phyloP scores from a whole-genome alignment of 768 basidiomycete species.

The Termitomyces sp. region DNA sequence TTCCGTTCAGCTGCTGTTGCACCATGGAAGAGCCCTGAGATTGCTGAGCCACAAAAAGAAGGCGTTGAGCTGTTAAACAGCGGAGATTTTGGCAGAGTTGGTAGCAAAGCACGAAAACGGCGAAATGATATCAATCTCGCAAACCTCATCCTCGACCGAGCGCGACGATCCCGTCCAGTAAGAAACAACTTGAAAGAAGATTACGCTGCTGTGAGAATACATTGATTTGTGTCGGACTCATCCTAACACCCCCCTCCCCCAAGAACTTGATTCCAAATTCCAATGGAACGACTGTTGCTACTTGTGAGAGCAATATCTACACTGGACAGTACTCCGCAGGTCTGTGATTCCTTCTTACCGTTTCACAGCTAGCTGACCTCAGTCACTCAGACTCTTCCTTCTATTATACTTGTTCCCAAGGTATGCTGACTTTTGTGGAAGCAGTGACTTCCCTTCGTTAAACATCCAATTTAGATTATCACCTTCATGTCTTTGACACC shows the following conservation, averaged over 20 bases:
- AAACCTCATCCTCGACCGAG: slow-evolving; percentile 41
- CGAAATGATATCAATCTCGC: slow-evolving; percentile 45
- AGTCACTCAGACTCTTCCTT: slow-evolving; percentile 71
- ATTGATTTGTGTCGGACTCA: not conserved
- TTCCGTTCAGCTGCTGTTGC: slow-evolving; percentile 12
- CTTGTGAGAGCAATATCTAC: slow-evolving; percentile 72
- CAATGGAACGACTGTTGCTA: slow-evolving; percentile 75
- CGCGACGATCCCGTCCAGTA: slow-evolving; percentile 28
- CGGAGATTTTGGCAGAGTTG: slow-evolving; percentile 78
- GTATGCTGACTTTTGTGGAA: slow-evolving; percentile 29
- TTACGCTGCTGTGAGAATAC: slow-evolving; percentile 43
- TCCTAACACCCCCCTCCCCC: not conserved
- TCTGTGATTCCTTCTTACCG: slow-evolving; percentile 19
- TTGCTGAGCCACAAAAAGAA: slow-evolving; percentile 55
- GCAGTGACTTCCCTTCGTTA: not conserved
- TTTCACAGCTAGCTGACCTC: slow-evolving; percentile 2
- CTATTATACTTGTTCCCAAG: slow-evolving; percentile 91
- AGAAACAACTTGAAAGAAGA: slow-evolving; percentile 53
- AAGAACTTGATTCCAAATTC: slow-evolving; percentile 80
- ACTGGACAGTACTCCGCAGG: slow-evolving; percentile 82
- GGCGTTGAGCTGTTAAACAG: slow-evolving; percentile 65
- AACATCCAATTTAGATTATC: slow-evolving; percentile 59
- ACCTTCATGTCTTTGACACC: slow-evolving; percentile 84
- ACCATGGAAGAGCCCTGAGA: slow-evolving; percentile 25
- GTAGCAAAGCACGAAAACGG: slow-evolving; percentile 42